Base-by-base conservation (phyloP, 345 rosid species). In the Geranium rotundifolium region DNA sequence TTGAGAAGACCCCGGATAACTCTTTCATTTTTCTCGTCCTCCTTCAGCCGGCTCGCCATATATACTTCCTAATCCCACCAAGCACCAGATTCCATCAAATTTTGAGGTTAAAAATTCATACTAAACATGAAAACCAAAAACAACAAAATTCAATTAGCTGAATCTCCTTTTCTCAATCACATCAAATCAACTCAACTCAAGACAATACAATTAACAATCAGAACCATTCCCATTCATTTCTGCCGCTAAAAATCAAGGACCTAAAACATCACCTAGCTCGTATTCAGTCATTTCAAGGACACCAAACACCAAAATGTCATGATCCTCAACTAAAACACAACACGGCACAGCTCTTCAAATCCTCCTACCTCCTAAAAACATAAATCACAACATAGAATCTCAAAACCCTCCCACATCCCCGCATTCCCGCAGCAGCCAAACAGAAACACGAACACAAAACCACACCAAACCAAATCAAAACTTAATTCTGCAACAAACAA, bases 1-100 rank as follows among this genome's bases (percentile, higher is more conserved):
- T 93, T 93, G 69, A 88, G 86, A 68, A 93, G 96, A 27, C 88
- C 85, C 56, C 97, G 81, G 68, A 93, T 93, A 72, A 82, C 75
- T 65, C 81, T 61, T 71, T 90, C 99, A 64, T 93, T 86, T 59
- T 81, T 93, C 78, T 93, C 97, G 0, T 90, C 96, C 73, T 93
- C 99, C 73, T 84, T 93, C 60, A 82, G 29, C 41, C 96, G 81
- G 74, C 67, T 75, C 10, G 86, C 89, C 96, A 89, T 88, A 23
- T 8, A 50, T 27, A n/a, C 60, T 65, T 65, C 61, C 75, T 52
- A 4, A 59, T 52, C 56, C 50, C 63, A 67, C 13, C 23, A 15
- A 58, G 69, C 63, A 17, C 13, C 16, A 57, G 60, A 55, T n/a
- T 19, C 14, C 37, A 31, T 31, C 37, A 31, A 31, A 31, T 9